Evolutionary conservation across 805 yeast genomes (phyloP), one percentile per base, ranked within the genome.

Genomic region (Zygoascus bituminiphila): DNA sequence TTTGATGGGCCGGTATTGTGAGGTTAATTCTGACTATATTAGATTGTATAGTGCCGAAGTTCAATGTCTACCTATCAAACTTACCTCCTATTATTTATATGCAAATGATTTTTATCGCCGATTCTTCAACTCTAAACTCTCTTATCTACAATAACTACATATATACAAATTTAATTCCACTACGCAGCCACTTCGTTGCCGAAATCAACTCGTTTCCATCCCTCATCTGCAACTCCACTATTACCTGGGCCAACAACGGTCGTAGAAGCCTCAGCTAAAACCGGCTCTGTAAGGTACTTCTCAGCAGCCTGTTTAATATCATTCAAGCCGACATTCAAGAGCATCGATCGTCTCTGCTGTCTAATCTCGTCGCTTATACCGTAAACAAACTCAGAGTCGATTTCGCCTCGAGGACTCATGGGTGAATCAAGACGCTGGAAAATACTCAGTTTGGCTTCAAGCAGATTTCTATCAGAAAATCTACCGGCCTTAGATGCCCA

Each of bases 371-470:
- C 87, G 29, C 83, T 78, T 33, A 91, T 74, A 0, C 84, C 88
- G 49, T 80, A 77, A 46, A 76, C 69, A 66, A 89, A 86, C 12
- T 71, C 64, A 14, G 75, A 65, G 55, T 77, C 70, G 10, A 96
- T 96, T 64, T 93, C 96, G 31, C 77, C 74, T 43, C 84, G 76
- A 14, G 88, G 82, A 60, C 89, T 82, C 39, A 78, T 73, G 10
- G 98, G 98, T 1, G 96, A 85, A 68, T 93, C 98, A 14, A 93
- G 69, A 49, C 82, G 77, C 67, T 93, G 98, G 78, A 93, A 93
- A 31, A 93, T 78, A 9, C 95, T 79, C 57, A 93, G 69, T 62
- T 91, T 88, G 26, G 98, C 96, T 59, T 88, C 96, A 54, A 86
- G 86, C 44, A 93, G 68, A 55, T 87, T 96, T 12, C 69, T 66